A percentile compares a stretch with the other conserved stretches of the same genome.
Conservation (phyloP, 106 monocot genomes). For the Ottelia alismoides region DNA sequence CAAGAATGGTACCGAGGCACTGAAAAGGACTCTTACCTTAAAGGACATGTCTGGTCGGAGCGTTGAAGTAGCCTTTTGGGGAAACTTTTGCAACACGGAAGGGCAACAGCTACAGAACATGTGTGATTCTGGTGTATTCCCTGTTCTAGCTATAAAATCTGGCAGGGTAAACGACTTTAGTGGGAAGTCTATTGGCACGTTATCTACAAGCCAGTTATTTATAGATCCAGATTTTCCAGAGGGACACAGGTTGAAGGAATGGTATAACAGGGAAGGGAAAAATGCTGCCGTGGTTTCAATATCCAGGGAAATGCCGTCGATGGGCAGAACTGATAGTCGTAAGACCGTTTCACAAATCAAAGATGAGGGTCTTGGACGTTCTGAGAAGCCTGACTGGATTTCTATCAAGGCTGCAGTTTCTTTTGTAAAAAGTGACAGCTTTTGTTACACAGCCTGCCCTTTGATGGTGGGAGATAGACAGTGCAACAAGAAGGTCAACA, state of each 20-base stretch:
- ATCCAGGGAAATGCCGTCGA: constrained; percentile 46
- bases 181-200: constrained; percentile 87
- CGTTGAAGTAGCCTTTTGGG: constrained; percentile 96
- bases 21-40: constrained; percentile 60
- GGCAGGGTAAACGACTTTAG: constrained; percentile 91
- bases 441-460: constrained; percentile 92
- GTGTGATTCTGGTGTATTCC: constrained; percentile 42
- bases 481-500: constrained; percentile 77
- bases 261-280: constrained; percentile 84
- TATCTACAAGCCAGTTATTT: constrained; percentile 71
- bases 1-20: constrained; percentile 98
- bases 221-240: constrained; percentile 76
- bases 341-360: constrained; percentile 81
- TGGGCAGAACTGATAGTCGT: constrained; percentile 35
- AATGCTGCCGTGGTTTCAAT: constrained; percentile 47
- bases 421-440: constrained; percentile 78
- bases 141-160: constrained; percentile 78
- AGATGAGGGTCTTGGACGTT: constrained; percentile 84
- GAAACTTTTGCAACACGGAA: constrained; percentile 86
- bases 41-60: constrained; percentile 70
- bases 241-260: constrained; percentile 42
- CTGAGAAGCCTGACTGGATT: constrained; percentile 86
- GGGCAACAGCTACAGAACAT: constrained; percentile 56
- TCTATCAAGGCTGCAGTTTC: constrained; percentile 68
- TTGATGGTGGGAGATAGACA: constrained; percentile 61